A percentile compares a stretch with the other conserved stretches of the same genome.
Conservation (phyloP, 106 monocot species). For the Agapanthus africanus region DNA sequence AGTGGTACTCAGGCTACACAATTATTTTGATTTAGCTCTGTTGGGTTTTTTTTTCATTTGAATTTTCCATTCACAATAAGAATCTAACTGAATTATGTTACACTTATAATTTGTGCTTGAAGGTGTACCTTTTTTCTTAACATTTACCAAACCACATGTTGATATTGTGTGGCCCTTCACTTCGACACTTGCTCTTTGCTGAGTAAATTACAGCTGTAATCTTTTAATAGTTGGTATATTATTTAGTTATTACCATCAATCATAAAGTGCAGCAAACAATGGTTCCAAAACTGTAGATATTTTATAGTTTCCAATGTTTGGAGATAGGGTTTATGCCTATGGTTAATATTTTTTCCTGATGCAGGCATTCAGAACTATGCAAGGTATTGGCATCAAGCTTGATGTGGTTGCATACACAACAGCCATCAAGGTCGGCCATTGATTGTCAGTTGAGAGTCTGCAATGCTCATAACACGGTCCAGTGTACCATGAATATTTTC, state of each 20-base stretch:
- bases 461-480: neutral
- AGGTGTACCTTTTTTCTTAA: neutral
- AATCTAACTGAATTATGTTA: neutral
- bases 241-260: neutral
- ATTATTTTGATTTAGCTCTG: too few species aligned
- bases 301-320: neutral
- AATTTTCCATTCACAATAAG: neutral
- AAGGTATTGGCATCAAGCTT: conserved; percentile 57
- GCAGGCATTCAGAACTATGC: conserved; percentile 71
- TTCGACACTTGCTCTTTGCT: neutral
- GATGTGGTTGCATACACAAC: conserved; percentile 90
- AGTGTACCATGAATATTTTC: neutral
- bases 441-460: neutral
- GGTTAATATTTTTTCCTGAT: conserved; percentile 7
- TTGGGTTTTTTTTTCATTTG: neutral
- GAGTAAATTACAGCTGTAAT: neutral
- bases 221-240: neutral
- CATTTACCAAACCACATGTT: neutral
- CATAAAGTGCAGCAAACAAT: neutral
- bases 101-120: too few species aligned
- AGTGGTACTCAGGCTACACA: too few species aligned
- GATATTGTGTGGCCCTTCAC: neutral
- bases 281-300: neutral
- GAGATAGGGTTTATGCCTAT: neutral
- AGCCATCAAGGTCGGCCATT: conserved; percentile 68